phyloP scores from a whole-genome alignment of 306 rosid species.

The Prinsepia uniflora region DNA sequence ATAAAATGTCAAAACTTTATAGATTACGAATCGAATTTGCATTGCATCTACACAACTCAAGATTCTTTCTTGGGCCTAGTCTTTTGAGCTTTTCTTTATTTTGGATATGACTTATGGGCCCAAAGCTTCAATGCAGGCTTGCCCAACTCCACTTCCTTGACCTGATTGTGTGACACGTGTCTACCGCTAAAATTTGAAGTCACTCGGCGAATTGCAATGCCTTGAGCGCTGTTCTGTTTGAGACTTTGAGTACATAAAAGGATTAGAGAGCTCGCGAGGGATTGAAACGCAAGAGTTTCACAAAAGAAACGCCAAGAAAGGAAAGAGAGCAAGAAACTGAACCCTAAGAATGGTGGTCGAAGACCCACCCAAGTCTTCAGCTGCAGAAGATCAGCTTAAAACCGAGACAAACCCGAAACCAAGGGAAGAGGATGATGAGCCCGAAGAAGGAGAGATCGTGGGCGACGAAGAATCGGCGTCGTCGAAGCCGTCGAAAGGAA shows the following conservation, averaged over 20 bases:
- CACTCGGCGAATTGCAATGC: not conserved
- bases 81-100: not conserved
- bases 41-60: no score
- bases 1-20: no score
- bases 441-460: constrained; percentile 77
- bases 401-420: constrained; percentile 31
- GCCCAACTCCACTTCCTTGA: not conserved
- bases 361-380: constrained; percentile 38
- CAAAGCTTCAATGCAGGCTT: not conserved
- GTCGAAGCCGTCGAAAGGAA: constrained; percentile 36
- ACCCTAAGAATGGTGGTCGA: constrained; percentile 51
- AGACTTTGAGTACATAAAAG: no score
- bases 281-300: not conserved
- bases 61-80: not conserved
- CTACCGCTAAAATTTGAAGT: not conserved
- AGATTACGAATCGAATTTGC: no score
- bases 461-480: constrained; percentile 48
- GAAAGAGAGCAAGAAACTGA: not conserved
- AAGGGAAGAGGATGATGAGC: constrained; percentile 44
- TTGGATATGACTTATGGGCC: not conserved
- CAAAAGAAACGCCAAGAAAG: not conserved
- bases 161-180: not conserved
- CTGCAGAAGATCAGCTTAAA: constrained; percentile 36
- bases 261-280: not conserved
- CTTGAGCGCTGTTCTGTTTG: not conserved